Conservation (phyloP, 176 grass and related monocot species). For the Aegilops tauschii region DNA sequence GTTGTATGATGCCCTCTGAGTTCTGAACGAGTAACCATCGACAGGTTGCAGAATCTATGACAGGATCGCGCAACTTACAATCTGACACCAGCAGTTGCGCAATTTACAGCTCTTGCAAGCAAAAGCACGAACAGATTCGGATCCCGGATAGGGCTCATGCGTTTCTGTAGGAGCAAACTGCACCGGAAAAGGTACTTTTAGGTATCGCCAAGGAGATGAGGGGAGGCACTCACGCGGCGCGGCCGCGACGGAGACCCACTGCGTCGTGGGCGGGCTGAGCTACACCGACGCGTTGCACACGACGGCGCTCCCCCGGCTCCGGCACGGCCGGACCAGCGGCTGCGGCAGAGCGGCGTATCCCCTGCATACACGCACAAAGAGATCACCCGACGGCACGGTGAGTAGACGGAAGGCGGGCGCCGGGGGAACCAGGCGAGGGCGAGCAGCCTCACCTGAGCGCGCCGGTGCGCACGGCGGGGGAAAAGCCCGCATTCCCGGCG, state of each 20-base stretch:
- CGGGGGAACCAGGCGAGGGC: background rate
- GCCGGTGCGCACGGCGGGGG: background rate
- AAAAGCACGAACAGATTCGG: background rate
- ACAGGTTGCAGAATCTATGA: background rate
- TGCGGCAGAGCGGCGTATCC: conserved; percentile 26
- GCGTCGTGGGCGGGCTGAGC: conserved; percentile 45
- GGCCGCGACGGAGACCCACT: conserved; percentile 71
- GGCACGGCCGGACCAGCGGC: background rate
- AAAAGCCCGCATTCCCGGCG: background rate
- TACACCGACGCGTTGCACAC: conserved; percentile 51
- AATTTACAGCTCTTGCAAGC: background rate
- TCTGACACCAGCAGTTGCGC: background rate
- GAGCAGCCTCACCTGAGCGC: conserved; percentile 35
- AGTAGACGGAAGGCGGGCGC: background rate
- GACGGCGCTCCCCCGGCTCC: background rate
- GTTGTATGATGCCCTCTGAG: background rate
- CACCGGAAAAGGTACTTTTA: background rate
- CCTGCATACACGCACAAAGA: background rate
- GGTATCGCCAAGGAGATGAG: background rate
- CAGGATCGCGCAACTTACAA: background rate
- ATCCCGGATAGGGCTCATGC: background rate
- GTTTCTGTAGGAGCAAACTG: background rate
- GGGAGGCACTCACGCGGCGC: conserved; percentile 49
- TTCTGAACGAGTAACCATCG: background rate
- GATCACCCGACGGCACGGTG: background rate